Evolutionary conservation across 2,329 filamentous ascomycete species (phyloP).

Genomic region (Pseudogymnoascus sp.): DNA sequence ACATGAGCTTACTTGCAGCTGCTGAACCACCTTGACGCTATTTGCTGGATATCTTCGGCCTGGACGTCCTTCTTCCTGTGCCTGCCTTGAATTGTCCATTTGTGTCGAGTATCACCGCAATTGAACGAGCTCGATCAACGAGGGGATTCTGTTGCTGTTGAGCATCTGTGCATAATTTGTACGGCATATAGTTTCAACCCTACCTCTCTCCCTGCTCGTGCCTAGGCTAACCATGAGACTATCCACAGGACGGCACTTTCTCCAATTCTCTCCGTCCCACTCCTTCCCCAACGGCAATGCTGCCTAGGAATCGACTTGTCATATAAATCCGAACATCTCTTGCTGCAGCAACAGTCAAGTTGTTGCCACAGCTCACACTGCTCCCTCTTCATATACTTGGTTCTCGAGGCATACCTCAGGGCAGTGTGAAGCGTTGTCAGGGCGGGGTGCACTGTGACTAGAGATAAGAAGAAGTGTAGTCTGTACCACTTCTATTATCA

Average conservation of each 20-base stretch:
- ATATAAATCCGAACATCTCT: constrained; percentile 5
- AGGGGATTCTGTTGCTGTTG: neutral
- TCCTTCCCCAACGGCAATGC: neutral
- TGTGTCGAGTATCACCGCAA: neutral
- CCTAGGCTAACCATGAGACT: constrained; percentile 4
- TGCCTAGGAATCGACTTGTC: neutral
- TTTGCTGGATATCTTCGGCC: constrained; percentile 5
- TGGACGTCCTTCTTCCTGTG: neutral
- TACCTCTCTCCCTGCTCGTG: neutral
- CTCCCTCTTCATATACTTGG: neutral
- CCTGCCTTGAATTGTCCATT: constrained; percentile 3
- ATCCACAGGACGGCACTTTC: constrained; percentile 5
- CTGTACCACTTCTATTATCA: neutral
- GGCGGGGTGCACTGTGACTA: neutral
- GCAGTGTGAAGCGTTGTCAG: constrained; percentile 1
- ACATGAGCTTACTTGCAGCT: constrained; percentile 9
- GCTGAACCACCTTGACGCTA: neutral
- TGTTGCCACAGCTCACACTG: constrained; percentile 4
- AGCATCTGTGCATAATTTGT: constrained; percentile 5
- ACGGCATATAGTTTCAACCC: neutral
- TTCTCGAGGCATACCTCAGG: neutral
- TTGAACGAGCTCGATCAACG: neutral
- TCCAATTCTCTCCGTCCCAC: constrained; percentile 4
- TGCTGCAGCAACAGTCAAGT: neutral
- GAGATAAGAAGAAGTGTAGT: neutral